Evolutionary conservation across 441 rosid genomes (phyloP).

Genomic region (Jatropha podagrica): DNA sequence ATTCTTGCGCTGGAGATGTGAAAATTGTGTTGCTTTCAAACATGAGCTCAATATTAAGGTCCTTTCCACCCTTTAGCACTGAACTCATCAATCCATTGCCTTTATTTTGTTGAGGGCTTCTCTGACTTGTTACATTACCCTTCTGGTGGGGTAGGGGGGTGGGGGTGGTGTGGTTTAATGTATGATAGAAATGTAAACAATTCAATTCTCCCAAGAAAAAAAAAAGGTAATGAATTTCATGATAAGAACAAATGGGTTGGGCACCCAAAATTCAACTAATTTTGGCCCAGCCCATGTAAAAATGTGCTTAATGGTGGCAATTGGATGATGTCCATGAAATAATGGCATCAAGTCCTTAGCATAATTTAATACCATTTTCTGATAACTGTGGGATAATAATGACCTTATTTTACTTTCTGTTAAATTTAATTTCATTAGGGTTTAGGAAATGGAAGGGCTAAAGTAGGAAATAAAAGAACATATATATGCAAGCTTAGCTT

Average conservation of each 20-base stretch:
- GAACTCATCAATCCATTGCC: neutral
- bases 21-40: conserved; percentile 7
- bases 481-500: conserved; percentile 1
- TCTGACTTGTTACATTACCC: neutral
- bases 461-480: neutral
- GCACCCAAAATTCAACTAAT: neutral
- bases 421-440: neutral
- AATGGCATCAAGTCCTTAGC: no score
- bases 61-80: neutral
- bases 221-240: neutral
- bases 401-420: neutral
- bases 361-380: no score
- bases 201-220: neutral
- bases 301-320: conserved; percentile 3
- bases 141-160: no score
- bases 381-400: no score
- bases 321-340: neutral
- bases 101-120: neutral
- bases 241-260: neutral
- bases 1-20: neutral
- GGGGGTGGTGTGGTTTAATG: no score
- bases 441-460: neutral
- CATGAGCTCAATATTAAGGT: no score
- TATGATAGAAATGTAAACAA: neutral
- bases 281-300: neutral